Conservation (phyloP, 768 basidiomycete species). For the Lactifluus rugatus region DNA sequence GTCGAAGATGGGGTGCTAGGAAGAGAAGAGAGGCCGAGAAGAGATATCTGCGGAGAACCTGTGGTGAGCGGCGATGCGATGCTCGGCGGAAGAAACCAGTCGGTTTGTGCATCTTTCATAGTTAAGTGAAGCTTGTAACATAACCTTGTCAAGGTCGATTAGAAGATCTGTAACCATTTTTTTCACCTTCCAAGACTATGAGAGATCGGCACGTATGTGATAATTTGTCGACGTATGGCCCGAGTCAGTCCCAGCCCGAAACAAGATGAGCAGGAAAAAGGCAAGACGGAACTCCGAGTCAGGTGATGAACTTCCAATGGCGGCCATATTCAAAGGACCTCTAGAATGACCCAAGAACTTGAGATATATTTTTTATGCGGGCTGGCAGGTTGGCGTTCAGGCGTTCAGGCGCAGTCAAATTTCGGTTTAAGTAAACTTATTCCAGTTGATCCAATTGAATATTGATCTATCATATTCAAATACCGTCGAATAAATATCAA, state of each 20-base stretch:
- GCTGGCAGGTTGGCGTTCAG: no score
- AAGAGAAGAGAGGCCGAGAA: not conserved
- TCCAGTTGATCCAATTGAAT: no score
- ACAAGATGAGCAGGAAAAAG: not conserved
- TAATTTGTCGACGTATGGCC: not conserved
- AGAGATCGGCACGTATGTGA: not conserved
- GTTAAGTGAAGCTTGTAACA: not conserved
- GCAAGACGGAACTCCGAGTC: not conserved
- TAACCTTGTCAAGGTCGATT: not conserved
- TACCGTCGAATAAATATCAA: no score
- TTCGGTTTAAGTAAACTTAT: no score
- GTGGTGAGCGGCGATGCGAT: not conserved
- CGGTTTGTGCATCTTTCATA: not conserved
- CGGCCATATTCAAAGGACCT: not conserved
- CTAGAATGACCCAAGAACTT: not conserved
- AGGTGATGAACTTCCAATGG: no score
- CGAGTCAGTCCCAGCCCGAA: not conserved
- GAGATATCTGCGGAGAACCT: not conserved
- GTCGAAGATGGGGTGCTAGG: not conserved
- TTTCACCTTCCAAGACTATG: not conserved
- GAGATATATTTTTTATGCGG: not conserved
- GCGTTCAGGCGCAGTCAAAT: no score
- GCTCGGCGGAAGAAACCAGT: not conserved
- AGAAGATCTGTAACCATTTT: not conserved
- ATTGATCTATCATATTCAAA: no score